A percentile compares a stretch with the other conserved stretches of the same genome.
Conservation (phyloP, 192 early-diverging fungal species). For the Coemansia sp. region DNA sequence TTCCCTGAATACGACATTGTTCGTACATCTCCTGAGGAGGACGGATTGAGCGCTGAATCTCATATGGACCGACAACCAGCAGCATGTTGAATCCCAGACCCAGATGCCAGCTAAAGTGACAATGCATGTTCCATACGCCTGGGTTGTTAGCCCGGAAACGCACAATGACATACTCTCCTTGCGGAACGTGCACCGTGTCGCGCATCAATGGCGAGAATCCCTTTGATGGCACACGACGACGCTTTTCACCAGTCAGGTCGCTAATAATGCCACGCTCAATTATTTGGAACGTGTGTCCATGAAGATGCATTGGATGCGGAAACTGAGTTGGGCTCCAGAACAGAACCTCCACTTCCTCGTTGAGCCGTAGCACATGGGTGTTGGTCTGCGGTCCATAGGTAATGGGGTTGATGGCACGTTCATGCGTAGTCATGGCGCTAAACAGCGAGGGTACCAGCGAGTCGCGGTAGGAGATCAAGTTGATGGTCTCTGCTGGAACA, state of each 20-base stretch:
- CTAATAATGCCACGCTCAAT: slow-evolving; percentile 55
- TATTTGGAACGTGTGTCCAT: slow-evolving; percentile 83
- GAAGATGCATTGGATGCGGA: slow-evolving; percentile 75
- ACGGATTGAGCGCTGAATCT: slow-evolving; percentile 14
- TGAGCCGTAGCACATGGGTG: slow-evolving; percentile 59
- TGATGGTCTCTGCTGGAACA: slow-evolving; percentile 70
- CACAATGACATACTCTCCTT: slow-evolving; percentile 61
- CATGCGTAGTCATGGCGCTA: slow-evolving; percentile 60
- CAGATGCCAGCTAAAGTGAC: slow-evolving; percentile 63
- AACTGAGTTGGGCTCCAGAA: slow-evolving; percentile 66
- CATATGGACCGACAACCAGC: slow-evolving; percentile 40
- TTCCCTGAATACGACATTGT: slow-evolving; percentile 26
- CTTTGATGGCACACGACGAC: not conserved
- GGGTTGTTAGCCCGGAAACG: slow-evolving; percentile 80
- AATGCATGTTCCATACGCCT: slow-evolving; percentile 83
- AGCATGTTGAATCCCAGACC: slow-evolving; percentile 65
- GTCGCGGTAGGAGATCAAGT: slow-evolving; percentile 60
- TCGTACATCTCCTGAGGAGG: slow-evolving; percentile 24
- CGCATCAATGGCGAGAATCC: slow-evolving; percentile 19
- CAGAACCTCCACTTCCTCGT: slow-evolving; percentile 64
- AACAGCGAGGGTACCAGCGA: slow-evolving; percentile 65
- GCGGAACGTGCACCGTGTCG: slow-evolving; percentile 67
- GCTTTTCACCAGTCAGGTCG: slow-evolving; percentile 19
- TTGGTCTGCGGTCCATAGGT: slow-evolving; percentile 66
- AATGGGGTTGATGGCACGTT: slow-evolving; percentile 49